A percentile compares a stretch with the other conserved stretches of the same genome.
phyloP scores from a whole-genome alignment of 257 asterid species.

The Solanum piurae region DNA sequence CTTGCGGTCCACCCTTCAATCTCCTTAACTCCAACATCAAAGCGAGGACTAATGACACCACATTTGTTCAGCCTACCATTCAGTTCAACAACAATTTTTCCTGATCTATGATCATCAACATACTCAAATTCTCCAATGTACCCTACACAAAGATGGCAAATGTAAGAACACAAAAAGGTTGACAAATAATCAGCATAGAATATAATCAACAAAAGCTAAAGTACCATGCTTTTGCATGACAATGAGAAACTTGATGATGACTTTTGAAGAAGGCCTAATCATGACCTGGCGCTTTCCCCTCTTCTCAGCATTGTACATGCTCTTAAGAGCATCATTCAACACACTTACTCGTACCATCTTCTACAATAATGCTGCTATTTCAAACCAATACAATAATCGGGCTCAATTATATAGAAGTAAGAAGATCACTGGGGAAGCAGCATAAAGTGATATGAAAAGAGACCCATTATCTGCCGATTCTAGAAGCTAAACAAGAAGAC shows the following conservation, averaged over 20 bases:
- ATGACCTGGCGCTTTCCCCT: conserved; percentile 6
- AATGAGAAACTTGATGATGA: conserved; percentile 1
- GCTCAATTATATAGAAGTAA: neutral
- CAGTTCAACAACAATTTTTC: conserved; percentile 1
- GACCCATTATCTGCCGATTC: too few species aligned
- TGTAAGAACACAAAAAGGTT: neutral
- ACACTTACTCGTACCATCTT: conserved; percentile 1
- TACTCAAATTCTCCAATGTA: conserved; percentile 1
- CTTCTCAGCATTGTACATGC: conserved; percentile 8
- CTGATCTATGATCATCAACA: neutral
- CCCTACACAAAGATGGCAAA: neutral
- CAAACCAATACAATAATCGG: neutral
- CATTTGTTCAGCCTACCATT: neutral
- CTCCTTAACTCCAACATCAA: conserved; percentile 4
- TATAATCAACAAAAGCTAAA: neutral
- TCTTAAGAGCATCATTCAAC: conserved; percentile 2
- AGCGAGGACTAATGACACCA: conserved; percentile 1
- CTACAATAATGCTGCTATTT: neutral
- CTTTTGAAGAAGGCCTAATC: conserved; percentile 1
- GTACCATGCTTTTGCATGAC: conserved; percentile 10
- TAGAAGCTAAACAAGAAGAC: too few species aligned
- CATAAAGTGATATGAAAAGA: too few species aligned
- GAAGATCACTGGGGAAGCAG: too few species aligned
- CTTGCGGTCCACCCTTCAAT: conserved; percentile 1
- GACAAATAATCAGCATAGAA: neutral